These are phyloP conservation scores for Fraxinus excelsior DNA, from an alignment of 257 asterid genomes.

Conservation along the genomic window DNA sequence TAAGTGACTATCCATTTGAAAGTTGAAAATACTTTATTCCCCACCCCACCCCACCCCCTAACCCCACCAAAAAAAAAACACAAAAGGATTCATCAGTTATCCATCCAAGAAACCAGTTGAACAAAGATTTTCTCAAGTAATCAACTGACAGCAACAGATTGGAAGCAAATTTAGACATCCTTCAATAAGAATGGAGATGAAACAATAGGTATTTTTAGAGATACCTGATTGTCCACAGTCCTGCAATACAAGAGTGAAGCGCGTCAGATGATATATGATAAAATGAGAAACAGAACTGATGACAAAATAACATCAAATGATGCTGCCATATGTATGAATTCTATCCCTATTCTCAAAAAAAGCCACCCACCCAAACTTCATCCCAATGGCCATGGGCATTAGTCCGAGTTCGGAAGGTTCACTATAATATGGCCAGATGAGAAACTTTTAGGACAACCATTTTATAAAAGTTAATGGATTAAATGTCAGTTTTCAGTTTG, in stretches of 20 bases:
- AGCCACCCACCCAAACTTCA: not conserved
- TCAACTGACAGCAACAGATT: not conserved
- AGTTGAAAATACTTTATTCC: too few relatives aligned
- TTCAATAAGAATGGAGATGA: slow-evolving; percentile 18
- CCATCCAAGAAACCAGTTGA: not conserved
- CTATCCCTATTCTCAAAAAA: not conserved
- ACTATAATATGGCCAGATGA: not conserved
- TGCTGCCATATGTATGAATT: not conserved
- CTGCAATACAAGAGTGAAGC: slow-evolving; percentile 58
- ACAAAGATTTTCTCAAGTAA: not conserved
- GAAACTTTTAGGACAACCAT: not conserved
- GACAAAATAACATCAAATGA: slow-evolving; percentile 3
- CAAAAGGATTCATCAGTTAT: not conserved
- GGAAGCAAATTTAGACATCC: not conserved
- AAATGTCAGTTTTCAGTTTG: too few relatives aligned
- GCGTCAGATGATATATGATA: slow-evolving; percentile 18
- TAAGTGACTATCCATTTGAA: too few relatives aligned
- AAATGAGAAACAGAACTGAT: not conserved
- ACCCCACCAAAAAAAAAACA: too few relatives aligned
- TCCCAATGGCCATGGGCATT: slow-evolving; percentile 3
- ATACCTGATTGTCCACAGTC: slow-evolving; percentile 95
- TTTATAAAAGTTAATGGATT: not conserved
- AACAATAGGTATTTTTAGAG: slow-evolving; percentile 3
- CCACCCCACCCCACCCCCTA: too few relatives aligned
- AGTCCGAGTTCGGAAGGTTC: not conserved